Evolutionary conservation across 2,329 filamentous ascomycete species (phyloP), one percentile per base, ranked within the genome.

Genomic region (Penicillium decumbens): DNA sequence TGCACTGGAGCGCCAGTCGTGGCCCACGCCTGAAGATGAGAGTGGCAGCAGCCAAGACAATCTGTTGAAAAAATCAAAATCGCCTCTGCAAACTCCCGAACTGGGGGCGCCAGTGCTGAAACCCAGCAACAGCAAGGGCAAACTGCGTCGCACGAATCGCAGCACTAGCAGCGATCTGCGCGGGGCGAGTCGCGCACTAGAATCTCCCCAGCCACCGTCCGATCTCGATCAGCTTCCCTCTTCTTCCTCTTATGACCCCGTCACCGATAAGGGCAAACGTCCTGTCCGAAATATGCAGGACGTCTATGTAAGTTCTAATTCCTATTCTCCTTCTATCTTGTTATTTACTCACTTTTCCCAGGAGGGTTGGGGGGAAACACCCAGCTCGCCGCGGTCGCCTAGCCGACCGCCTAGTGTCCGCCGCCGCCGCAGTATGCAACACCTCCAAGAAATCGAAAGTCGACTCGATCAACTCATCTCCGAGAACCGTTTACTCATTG

Each of bases 381-480:
- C 72, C 40, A 72, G 81, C 66, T 95, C 90, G 68, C 90, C 92
- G 65, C 84, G 87, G 65, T 97, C 93, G 64, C 93, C 93, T 47
- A 95, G 89, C 61, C 85, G 92, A 72, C 91, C 93, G 63, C 89
- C 91, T 66, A 96, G 90, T 77, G 88, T 98, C 81, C 91, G 92
- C 63, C 91, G 92, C 68, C 88, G 92, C 67, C 93, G 95, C 73
- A 97, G 92, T 79, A 92, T 97, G 85, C 92, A 97, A 74, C 84
- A 92, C 47, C 84, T 97, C 53, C 74, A 80, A 66, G 92, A 98
- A 64, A 84, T 98, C 66, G 90, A 97, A 76, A 79, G 82, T 52
- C 83, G 81, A 64, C 80, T 98, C 62, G 89, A 96, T 61, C 86
- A 92, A 70, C 78, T 98, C 57, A 77, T 87, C 35, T 83, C 85